Base-by-base conservation (phyloP, 345 rosid species). In the Kernera saxatilis region DNA sequence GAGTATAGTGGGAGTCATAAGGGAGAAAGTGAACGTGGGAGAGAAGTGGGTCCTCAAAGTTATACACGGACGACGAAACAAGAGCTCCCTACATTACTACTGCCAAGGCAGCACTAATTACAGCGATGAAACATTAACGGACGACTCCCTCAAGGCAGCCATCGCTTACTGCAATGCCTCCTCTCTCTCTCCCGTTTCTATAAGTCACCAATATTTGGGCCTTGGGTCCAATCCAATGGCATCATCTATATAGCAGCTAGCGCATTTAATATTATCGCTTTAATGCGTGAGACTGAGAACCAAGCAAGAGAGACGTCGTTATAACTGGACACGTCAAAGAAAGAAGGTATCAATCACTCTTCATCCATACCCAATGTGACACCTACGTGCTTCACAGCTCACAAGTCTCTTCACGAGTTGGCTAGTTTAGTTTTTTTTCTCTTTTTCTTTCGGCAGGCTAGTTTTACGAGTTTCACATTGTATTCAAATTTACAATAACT, bases 151-250 rank as follows among this genome's bases (percentile, higher is more conserved):
- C 53, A 61, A 51, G 25, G 69, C 69, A 61, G 75, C 75, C 51
- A 71, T 71, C 44, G 75, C 75, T 27, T 71, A 71, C 45, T 71
- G 75, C 62, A 71, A 71, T 14, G 36, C 69, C 41, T 71, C 75
- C 23, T 61, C 50, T 25, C 50, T 25, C 50, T 36, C 11, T 59
- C 67, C 67, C 57, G 29, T 46, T n/a, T n/a, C n/a, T n/a, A 51
- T 51, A 26, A n/a, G 19, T 1, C 23, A 25, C 22, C 9, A 26
- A 39, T 39, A 41, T 60, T n/a, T 26, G 9, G 67, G 52, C 15
- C 1, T 43, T 43, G 39, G 51, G 26, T 35, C 25, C 37, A 61
- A 9, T 37, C 30, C 18, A 13, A 26, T 29, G 27, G 21, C 8
- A 13, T 39, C 44, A 32, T 32, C 25, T 29, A 30, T 54, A n/a